Evolutionary conservation across 192 early-diverging fungal genomes (phyloP), one percentile per base, ranked within the genome.

Genomic region (Rhizophagus prolifer): DNA sequence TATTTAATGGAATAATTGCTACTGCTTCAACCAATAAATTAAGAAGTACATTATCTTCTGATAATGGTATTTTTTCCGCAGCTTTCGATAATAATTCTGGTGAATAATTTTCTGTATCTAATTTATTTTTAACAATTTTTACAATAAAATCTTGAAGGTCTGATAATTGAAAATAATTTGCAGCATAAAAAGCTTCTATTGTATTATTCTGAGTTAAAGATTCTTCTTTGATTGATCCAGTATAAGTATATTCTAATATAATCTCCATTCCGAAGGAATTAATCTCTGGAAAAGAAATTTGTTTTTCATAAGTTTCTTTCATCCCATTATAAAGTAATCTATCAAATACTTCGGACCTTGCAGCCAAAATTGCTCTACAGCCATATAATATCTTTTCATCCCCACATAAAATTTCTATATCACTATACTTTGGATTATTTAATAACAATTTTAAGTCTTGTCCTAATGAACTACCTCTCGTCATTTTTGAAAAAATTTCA

Each of bases 151-250:
- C 69, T 38, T 72, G 47, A 58, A 78, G 34, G 2, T 58, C 69
- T 10, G 30, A 26, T 26, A 70, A 30, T 21, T 44, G 13, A 70
- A 78, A 78, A 62, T 61, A 78, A n/a, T 78, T 30, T 3, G 77
- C 70, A 14, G 70, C 77, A 3, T 28, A 23, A 36, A 73, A 78
- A 12, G 59, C 8, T 44, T 72, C 54, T 5, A 78, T 10, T 19
- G 62, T 21, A 72, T 68, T 78, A 30, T 68, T 66, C 0, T 34
- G 19, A 2, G 77, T 74, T 31, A 78, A 61, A 10, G 36, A 38
- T 38, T 38, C 36, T 38, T 38, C 36, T 38, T 25, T 25, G 26
- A 78, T 26, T 9, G 2, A 12, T 7, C 70, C 77, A 2, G 47
- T 58, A 36, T 61, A 61, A 50, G 73, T 26, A 60, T 73, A 70